Percentiles rank a stretch among this genome's conserved stretches.
These are phyloP conservation scores for Phytophthora macrochlamydospora DNA, from an alignment of 352 stramenopile species.

Conservation along the genomic window DNA sequence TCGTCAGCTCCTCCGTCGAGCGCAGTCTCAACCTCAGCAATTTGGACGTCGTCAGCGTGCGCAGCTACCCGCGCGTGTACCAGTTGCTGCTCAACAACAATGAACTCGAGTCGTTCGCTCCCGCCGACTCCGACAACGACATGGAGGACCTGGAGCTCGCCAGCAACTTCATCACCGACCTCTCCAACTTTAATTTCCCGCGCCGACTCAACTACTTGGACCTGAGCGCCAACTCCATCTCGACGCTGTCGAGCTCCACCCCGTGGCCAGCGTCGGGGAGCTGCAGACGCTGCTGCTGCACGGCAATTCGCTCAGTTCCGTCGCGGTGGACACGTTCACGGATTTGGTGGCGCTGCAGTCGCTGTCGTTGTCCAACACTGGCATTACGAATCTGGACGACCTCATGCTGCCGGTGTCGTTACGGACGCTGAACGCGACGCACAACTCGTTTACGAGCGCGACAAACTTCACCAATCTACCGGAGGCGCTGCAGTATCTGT, in stretches of 20 bases:
- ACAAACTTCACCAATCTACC: conserved; percentile 59
- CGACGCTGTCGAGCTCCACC: conserved; percentile 26
- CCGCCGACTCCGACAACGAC: conserved; percentile 45
- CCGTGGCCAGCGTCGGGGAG: conserved; percentile 50
- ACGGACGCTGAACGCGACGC: conserved; percentile 52
- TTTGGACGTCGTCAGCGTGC: conserved; percentile 49
- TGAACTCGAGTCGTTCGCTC: conserved; percentile 53
- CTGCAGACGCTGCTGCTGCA: conserved; percentile 71
- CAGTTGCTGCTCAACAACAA: conserved; percentile 62
- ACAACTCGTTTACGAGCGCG: conserved; percentile 55
- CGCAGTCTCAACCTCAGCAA: conserved; percentile 72
- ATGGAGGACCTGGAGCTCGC: conserved; percentile 61
- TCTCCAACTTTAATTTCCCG: conserved; percentile 44
- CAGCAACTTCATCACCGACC: conserved; percentile 49
- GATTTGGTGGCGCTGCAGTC: conserved; percentile 53
- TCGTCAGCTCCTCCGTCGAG: conserved; percentile 28
- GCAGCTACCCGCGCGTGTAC: conserved; percentile 60
- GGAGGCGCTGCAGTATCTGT: conserved; percentile 54
- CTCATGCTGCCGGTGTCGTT: conserved; percentile 48
- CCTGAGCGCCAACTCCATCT: conserved; percentile 51
- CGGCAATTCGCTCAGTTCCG: conserved; percentile 43
- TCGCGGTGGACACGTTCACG: conserved; percentile 48
- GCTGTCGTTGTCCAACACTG: conserved; percentile 59
- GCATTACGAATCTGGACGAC: conserved; percentile 49
- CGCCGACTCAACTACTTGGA: conserved; percentile 53